phyloP scores from a whole-genome alignment of 225 moss, liverwort and hornwort genomes.

The Climacium dendroides region DNA sequence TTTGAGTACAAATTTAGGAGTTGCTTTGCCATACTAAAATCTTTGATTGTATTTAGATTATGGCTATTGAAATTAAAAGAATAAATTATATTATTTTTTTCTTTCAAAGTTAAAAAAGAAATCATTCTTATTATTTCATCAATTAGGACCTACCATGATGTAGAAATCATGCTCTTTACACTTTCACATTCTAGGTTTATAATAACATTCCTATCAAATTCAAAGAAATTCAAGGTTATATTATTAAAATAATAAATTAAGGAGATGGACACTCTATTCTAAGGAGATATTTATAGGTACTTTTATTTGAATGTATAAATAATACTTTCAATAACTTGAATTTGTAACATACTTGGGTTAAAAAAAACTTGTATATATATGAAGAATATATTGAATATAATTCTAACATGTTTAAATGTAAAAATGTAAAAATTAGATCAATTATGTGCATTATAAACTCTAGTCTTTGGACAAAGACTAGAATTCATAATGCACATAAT shows the following conservation, averaged over 20 bases:
- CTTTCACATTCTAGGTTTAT: neutral
- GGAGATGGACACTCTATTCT: neutral
- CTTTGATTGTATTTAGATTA: neutral
- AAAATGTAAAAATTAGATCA: neutral
- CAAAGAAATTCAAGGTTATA: neutral
- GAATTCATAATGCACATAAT: no score
- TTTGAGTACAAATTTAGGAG: neutral
- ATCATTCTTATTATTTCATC: neutral
- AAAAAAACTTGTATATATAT: neutral
- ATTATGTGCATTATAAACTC: no score
- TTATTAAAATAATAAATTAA: neutral
- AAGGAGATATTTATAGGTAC: neutral
- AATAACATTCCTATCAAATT: neutral
- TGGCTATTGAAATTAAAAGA: neutral
- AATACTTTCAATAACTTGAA: neutral
- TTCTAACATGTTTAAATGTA: neutral
- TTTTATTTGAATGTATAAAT: neutral
- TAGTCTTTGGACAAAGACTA: no score
- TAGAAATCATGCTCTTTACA: neutral
- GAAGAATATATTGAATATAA: neutral
- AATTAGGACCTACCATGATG: neutral
- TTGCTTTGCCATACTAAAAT: neutral
- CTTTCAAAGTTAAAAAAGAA: neutral
- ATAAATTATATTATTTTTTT: no score
- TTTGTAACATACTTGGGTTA: neutral